Evolutionary conservation across 2,329 filamentous ascomycete species (phyloP), one percentile per base, ranked within the genome.

Genomic region (Blastomyces percursus): DNA sequence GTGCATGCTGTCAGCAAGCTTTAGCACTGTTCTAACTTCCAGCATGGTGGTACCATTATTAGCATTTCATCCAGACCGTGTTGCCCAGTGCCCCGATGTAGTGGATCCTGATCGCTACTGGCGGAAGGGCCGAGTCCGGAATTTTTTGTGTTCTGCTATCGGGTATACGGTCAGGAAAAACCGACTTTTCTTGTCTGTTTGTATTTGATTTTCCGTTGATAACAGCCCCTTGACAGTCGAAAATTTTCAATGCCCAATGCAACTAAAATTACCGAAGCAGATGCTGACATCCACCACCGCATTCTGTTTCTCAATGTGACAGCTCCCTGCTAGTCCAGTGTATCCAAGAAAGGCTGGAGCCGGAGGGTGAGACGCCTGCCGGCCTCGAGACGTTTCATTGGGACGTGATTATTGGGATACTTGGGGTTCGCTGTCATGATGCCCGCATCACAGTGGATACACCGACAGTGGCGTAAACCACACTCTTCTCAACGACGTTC

Each of bases 41-140:
- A 38, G 12, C 46, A 38, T 51, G 50, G 60, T 56, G 30, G 60
- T 48, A 61, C 51, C 60, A 35, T 46, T 52, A n/a, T 30, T 60
- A n/a, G 21, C 1, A 59, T 46, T 24, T 32, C 35, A 48, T 46
- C 40, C 30, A 42, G 16, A 16, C 38, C 11, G n/a, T 46, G 40
- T 42, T 16, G 11, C 24, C 42, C 57, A 48, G 19, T 42, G 27
- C 7, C 42, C 35, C 56, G 14, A 59, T 59, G 42, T 46, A 27
- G 38, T 58, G 56, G 38, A 58, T 46, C 38, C 24, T 44, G 7
- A 58, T 40, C 56, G 40, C 56, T 46, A 30, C 38, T 27, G 27
- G 50, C 42, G n/a, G 55, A 35, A 59, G 42, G 42, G 21, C 12
- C 11, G 54, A 40, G n/a, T 8, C 21, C 21, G 12, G 21, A 57